Conservation (phyloP, 164 flowering plant species). For the Berberis thunbergii region DNA sequence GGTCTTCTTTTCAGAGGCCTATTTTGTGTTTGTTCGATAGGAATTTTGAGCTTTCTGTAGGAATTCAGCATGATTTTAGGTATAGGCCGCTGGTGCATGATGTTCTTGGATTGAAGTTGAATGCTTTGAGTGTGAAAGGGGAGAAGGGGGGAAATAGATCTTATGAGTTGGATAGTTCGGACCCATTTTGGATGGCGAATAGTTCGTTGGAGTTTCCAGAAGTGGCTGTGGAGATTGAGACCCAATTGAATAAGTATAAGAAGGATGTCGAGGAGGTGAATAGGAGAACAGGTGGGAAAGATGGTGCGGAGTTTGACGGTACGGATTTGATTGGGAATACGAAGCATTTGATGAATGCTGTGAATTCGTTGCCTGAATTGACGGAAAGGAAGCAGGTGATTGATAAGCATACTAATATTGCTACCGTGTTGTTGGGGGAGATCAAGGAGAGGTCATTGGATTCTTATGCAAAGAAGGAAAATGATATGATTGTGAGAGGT, state of each 20-base stretch:
- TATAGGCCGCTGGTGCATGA: slow-evolving; percentile 92
- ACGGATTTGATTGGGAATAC: slow-evolving; percentile 93
- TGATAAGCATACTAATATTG: slow-evolving; percentile 94
- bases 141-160: slow-evolving; percentile 82
- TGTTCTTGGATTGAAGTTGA: slow-evolving; percentile 81
- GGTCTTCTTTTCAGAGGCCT: slow-evolving; percentile 78
- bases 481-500: slow-evolving; percentile 81
- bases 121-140: slow-evolving; percentile 67
- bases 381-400: slow-evolving; percentile 92
- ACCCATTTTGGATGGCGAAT: slow-evolving; percentile 85
- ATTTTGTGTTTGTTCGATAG: slow-evolving; percentile 82
- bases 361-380: slow-evolving; percentile 90
- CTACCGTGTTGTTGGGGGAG: slow-evolving; percentile 77
- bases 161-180: slow-evolving; percentile 66
- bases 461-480: slow-evolving; percentile 78
- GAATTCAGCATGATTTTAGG: slow-evolving; percentile 90
- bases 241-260: slow-evolving; percentile 83
- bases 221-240: slow-evolving; percentile 94
- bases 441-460: slow-evolving; percentile 90
- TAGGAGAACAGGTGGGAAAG: slow-evolving; percentile 67
- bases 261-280: slow-evolving; percentile 96
- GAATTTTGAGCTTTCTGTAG: slow-evolving; percentile 80
- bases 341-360: slow-evolving; percentile 95
- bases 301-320: slow-evolving; percentile 77
- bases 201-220: slow-evolving; percentile 80